Evolutionary conservation across 2,329 filamentous ascomycete genomes (phyloP).

Genomic region (Arthrobotrys sphaeroides): DNA sequence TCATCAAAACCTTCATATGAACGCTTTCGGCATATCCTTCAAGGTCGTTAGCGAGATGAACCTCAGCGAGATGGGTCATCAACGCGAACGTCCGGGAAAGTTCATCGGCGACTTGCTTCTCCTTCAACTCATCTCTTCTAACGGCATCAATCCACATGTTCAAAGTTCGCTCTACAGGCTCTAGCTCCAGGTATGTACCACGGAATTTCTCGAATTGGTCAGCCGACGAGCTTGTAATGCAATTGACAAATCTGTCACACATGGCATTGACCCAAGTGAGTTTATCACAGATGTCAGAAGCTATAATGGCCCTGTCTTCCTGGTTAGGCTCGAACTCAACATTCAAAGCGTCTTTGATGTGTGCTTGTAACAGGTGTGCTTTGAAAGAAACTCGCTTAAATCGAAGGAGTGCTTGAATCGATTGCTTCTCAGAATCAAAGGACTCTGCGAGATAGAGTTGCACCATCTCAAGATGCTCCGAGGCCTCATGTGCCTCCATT

Average conservation of each 20-base stretch:
- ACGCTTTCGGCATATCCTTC: conserved; percentile 80
- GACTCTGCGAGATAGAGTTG: conserved; percentile 82
- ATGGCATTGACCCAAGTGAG: conserved; percentile 83
- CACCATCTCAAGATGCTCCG: conserved; percentile 86
- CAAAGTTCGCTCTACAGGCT: conserved; percentile 87
- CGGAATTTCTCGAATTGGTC: conserved; percentile 82
- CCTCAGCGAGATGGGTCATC: conserved; percentile 84
- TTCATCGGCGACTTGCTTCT: conserved; percentile 81
- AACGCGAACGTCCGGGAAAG: conserved; percentile 79
- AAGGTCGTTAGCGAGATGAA: conserved; percentile 76
- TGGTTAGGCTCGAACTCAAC: conserved; percentile 67
- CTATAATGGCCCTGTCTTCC: conserved; percentile 82
- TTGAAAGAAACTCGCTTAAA: conserved; percentile 92
- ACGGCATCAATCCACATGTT: conserved; percentile 88
- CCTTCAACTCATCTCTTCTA: conserved; percentile 83
- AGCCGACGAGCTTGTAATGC: conserved; percentile 79
- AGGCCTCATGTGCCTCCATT: conserved; percentile 86
- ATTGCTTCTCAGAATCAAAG: conserved; percentile 81
- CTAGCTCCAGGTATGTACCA: conserved; percentile 83
- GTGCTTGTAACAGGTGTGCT: conserved; percentile 77
- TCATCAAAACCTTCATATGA: conserved; percentile 77
- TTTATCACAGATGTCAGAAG: conserved; percentile 84
- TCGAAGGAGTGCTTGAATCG: conserved; percentile 84
- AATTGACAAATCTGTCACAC: conserved; percentile 83
- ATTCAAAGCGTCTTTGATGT: conserved; percentile 80